Conservation (phyloP, 2,329 filamentous ascomycete genomes). For the Byssothecium circinans region DNA sequence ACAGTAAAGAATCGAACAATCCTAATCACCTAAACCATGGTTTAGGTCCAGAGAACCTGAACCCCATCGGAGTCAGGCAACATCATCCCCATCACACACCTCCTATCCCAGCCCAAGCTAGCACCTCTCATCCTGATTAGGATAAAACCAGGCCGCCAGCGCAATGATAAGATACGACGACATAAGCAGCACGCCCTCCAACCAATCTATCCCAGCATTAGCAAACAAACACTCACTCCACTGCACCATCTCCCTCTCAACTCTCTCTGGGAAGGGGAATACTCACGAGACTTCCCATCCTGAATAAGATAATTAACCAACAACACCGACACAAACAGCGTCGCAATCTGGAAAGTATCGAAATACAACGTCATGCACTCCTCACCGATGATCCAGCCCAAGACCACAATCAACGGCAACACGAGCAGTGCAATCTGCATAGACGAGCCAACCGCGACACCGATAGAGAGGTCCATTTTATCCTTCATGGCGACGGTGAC, state of each 20-base stretch:
- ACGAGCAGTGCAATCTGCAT: slow-evolving; percentile 68
- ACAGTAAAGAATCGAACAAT: too few relatives aligned
- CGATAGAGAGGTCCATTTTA: slow-evolving; percentile 69
- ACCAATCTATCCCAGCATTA: slow-evolving; percentile 48
- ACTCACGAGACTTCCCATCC: slow-evolving; percentile 57
- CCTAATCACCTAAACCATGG: too few relatives aligned
- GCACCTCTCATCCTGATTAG: slow-evolving; percentile 22
- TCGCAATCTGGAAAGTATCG: slow-evolving; percentile 81
- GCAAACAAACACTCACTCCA: not conserved
- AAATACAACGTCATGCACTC: slow-evolving; percentile 75
- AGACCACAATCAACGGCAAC: slow-evolving; percentile 61
- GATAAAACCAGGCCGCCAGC: slow-evolving; percentile 59
- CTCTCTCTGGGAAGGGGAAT: too few relatives aligned
- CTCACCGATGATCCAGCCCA: slow-evolving; percentile 63
- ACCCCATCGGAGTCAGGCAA: too few relatives aligned
- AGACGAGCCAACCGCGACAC: slow-evolving; percentile 65
- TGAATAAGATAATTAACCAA: slow-evolving; percentile 65
- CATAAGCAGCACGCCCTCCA: slow-evolving; percentile 64
- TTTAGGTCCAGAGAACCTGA: too few relatives aligned
- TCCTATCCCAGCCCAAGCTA: too few relatives aligned
- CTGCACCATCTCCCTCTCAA: too few relatives aligned
- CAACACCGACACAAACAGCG: slow-evolving; percentile 59
- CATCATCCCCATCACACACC: too few relatives aligned
- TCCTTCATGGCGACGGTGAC: slow-evolving; percentile 65
- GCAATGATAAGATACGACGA: slow-evolving; percentile 65